Percentiles rank a stretch among this genome's conserved stretches.
These are phyloP conservation scores for Petunia hybrid DNA, from an alignment of 305 asterid species.

Conservation along the genomic window DNA sequence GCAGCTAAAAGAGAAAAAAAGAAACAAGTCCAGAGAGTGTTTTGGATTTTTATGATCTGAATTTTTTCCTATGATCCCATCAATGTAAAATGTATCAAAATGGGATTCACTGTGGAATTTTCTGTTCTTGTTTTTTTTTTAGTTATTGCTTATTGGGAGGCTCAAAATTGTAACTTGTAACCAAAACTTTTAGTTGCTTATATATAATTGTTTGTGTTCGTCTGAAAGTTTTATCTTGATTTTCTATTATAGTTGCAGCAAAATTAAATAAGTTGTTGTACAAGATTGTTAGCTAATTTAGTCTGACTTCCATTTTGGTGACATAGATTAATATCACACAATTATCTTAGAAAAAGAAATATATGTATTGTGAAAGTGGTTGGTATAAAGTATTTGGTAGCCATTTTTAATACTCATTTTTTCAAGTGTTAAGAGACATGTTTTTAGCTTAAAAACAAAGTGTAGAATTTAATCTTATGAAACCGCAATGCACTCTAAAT, in stretches of 20 bases:
- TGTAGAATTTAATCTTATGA: too few species aligned
- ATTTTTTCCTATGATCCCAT: background rate
- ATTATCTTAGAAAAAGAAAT: too few species aligned
- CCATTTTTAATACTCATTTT: too few species aligned
- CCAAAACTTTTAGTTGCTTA: conserved; percentile 24
- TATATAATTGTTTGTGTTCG: background rate
- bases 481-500: too few species aligned
- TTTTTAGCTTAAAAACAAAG: too few species aligned
- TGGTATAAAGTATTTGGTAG: too few species aligned
- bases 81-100: background rate
- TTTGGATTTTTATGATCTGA: conserved; percentile 10
- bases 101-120: background rate
- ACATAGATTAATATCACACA: too few species aligned
- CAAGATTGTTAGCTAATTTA: too few species aligned
- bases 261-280: background rate
- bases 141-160: background rate
- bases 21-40: background rate
- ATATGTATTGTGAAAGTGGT: too few species aligned
- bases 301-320: too few species aligned
- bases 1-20: background rate
- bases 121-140: background rate
- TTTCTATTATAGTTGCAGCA: background rate
- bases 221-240: background rate
- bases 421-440: too few species aligned
- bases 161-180: conserved; percentile 26